These are phyloP conservation scores for Sindora glabra DNA, from an alignment of 306 rosid species.

Conservation along the genomic window DNA sequence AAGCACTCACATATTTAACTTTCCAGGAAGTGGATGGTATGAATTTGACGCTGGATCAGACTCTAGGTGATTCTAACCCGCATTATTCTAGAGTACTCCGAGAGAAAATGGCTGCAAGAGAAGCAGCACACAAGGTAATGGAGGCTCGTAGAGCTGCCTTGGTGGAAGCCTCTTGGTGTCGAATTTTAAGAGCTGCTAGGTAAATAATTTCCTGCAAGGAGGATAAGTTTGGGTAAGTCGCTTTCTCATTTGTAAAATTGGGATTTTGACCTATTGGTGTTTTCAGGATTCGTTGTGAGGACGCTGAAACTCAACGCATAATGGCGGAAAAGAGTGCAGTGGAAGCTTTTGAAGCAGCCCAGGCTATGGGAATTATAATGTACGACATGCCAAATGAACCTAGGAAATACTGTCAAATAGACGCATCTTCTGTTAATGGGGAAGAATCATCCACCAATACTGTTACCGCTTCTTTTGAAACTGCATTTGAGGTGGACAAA, in stretches of 20 bases:
- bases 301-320: conserved; percentile 55
- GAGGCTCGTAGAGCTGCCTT: conserved; percentile 79
- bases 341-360: conserved; percentile 82
- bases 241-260: background rate
- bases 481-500: conserved; percentile 88
- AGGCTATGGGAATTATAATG: conserved; percentile 76
- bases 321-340: conserved; percentile 57
- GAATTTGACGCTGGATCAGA: conserved; percentile 84
- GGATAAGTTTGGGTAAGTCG: background rate
- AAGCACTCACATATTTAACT: background rate
- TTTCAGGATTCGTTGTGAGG: conserved; percentile 72
- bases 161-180: conserved; percentile 98
- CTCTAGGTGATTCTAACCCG: conserved; percentile 85
- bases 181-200: conserved; percentile 81
- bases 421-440: conserved; percentile 42
- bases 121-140: conserved; percentile 73
- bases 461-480: conserved; percentile 78
- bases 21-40: conserved; percentile 75
- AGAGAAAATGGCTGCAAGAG: conserved; percentile 93
- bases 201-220: conserved; percentile 13
- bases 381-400: conserved; percentile 78
- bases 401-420: conserved; percentile 51
- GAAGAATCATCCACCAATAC: conserved; percentile 63
- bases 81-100: conserved; percentile 76
- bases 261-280: background rate